Base-by-base conservation (phyloP, 108 stramenopile species). In the Cyclotella distinguenda region DNA sequence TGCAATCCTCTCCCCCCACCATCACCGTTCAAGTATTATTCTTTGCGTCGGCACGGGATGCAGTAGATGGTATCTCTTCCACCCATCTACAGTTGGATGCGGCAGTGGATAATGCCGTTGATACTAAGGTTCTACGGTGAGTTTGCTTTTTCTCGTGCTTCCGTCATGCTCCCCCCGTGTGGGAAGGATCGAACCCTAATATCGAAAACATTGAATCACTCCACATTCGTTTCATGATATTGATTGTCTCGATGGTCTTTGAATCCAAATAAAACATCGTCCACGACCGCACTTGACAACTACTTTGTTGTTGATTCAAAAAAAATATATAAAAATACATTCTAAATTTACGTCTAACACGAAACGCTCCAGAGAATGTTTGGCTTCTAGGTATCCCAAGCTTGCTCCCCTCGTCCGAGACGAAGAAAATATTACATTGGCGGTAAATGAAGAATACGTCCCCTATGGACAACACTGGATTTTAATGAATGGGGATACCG, bases 371-470 rank as follows among this genome's bases (percentile, higher is more conserved):
- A n/a, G n/a, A n/a, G n/a, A n/a, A n/a, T n/a, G n/a, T n/a, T 48
- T 93, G 44, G 86, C 91, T 26, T 65, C 74, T 27, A 59, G 33
- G 8, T 90, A 86, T 72, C 88, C 92, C 5, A 70, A 59, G 32
- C 53, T 93, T 32, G 76, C 82, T 1, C 4, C 71, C 2, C 64
- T 93, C 57, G 86, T 93, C 6, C 36, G 69, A 59, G 87, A 93
- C 57, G 86, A 90, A 67, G 87, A 90, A 34, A 83, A 78, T 58
- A 45, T 90, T 21, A 93, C 89, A 12, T 58, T 93, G 49, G 92
- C 92, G 36, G 70, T 93, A 56, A 93, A 93, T 71, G 87, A 89
- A 74, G 92, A 93, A 63, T 93, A 93, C 58, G 81, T 93, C 6
- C 58, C 81, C 3, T 59, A 50, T 16, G 91, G 85, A 18, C 74